phyloP scores from a whole-genome alignment of 164 flowering plant species.

The Stephania cephalantha region DNA sequence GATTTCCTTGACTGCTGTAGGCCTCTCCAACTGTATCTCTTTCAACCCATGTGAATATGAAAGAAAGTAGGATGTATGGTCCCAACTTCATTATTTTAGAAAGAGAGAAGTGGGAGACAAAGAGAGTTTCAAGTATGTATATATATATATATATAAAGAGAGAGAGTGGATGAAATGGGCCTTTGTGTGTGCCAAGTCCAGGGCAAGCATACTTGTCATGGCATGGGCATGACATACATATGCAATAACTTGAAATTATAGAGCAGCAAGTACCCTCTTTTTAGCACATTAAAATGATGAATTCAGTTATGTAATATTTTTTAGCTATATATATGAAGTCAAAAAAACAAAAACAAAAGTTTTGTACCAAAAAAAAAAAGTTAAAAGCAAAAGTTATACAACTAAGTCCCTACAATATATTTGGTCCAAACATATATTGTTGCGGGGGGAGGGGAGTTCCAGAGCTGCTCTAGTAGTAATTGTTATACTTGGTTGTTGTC shows the following conservation, averaged over 20 bases:
- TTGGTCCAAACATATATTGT: no score
- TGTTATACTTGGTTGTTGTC: no score
- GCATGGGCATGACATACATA: background rate
- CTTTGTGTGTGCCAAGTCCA: background rate
- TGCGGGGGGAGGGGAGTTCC: no score
- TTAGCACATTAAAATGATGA: background rate
- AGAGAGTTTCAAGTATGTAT: no score
- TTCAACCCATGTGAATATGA: constrained; percentile 8
- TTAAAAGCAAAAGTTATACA: no score
- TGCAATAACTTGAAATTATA: background rate
- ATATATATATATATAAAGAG: background rate
- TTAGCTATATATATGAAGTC: no score
- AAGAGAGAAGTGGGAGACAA: background rate
- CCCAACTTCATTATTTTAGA: constrained; percentile 11
- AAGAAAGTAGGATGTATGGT: constrained; percentile 3
- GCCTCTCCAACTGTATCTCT: constrained; percentile 1
- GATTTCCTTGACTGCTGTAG: background rate
- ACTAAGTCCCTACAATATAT: no score
- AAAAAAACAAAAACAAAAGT: no score
- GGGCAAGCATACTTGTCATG: background rate
- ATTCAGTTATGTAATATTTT: no score
- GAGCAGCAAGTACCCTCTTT: background rate
- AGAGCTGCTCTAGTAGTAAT: no score
- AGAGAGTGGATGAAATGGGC: background rate
- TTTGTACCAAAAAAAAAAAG: no score